These are phyloP conservation scores for Neospora caninum DNA, from an alignment of 169 alveolate genomes.

Conservation along the genomic window DNA sequence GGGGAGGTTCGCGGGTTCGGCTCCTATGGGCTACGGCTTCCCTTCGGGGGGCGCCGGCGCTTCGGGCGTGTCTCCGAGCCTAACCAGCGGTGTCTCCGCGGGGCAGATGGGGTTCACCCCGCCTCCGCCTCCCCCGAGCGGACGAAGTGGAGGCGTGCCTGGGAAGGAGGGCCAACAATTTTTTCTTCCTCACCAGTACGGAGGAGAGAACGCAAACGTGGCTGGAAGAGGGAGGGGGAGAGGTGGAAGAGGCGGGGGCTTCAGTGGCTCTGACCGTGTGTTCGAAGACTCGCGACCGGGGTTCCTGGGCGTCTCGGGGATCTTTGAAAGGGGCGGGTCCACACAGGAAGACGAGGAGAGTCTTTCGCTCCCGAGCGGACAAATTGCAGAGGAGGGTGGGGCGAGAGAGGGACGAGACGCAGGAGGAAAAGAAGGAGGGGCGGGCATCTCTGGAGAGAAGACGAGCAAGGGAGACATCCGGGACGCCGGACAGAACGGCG, in stretches of 20 bases:
- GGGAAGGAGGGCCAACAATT: constrained; percentile 4
- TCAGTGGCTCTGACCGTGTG: not conserved
- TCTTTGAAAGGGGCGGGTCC: not conserved
- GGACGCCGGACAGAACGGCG: not conserved
- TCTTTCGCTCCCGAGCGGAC: not conserved
- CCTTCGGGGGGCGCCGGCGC: not conserved
- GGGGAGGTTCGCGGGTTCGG: not conserved
- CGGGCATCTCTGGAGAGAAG: not conserved
- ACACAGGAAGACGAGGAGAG: not conserved
- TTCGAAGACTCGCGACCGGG: not conserved
- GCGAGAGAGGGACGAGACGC: not conserved
- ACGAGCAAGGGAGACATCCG: not conserved
- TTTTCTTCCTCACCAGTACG: not conserved
- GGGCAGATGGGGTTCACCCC: not conserved
- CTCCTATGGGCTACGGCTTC: not conserved
- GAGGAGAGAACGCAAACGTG: not conserved
- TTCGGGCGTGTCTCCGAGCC: not conserved
- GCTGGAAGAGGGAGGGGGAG: not conserved
- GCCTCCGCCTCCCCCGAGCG: not conserved
- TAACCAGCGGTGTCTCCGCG: not conserved
- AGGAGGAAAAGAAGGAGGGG: not conserved
- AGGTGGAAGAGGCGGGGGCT: not conserved
- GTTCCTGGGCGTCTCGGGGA: constrained; percentile 5
- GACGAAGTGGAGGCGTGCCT: constrained; percentile 3
- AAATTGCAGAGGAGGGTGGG: not conserved